Conservation (phyloP, 2,329 filamentous ascomycete species). For the Neonectria faginata region DNA sequence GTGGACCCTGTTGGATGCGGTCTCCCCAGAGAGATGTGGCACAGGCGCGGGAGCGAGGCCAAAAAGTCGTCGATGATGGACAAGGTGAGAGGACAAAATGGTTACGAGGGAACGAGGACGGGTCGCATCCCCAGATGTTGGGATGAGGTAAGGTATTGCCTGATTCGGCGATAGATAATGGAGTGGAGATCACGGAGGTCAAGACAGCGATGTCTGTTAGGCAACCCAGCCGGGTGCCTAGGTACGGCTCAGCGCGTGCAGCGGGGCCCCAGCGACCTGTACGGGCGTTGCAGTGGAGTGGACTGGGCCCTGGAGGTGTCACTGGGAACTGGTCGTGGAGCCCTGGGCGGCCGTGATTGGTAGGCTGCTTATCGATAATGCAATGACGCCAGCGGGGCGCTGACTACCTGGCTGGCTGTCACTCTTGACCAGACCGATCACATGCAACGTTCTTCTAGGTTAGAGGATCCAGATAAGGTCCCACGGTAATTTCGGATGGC, state of each 20-base stretch:
- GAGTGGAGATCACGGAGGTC: conserved; percentile 13
- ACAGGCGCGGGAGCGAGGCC: conserved; percentile 12
- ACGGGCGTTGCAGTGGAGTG: conserved; percentile 9
- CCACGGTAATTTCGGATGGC: conserved; percentile 15
- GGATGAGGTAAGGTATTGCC: conserved; percentile 18
- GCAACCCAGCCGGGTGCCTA: conserved; percentile 16
- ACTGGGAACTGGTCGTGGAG: conserved; percentile 17
- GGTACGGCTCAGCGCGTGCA: conserved; percentile 4
- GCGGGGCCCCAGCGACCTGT: conserved; percentile 13
- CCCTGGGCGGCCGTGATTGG: conserved; percentile 32
- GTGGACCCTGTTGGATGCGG: conserved; percentile 21
- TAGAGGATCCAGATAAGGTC: conserved; percentile 38
- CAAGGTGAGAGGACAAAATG: conserved; percentile 3
- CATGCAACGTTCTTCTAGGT: conserved; percentile 41
- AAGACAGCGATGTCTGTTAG: conserved; percentile 19
- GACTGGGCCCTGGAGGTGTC: conserved; percentile 9
- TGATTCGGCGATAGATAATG: conserved; percentile 21
- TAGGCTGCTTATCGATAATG: conserved; percentile 35
- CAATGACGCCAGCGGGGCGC: conserved; percentile 42
- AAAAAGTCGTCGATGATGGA: conserved; percentile 8
- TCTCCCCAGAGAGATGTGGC: conserved; percentile 19
- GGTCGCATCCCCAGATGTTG: conserved; percentile 18
- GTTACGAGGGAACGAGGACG: conserved; percentile 7
- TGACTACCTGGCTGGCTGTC: conserved; percentile 17
- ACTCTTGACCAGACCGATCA: conserved; percentile 40